Base-by-base conservation (phyloP, 2,329 filamentous ascomycete species). In the Colletotrichum chlorophyti region DNA sequence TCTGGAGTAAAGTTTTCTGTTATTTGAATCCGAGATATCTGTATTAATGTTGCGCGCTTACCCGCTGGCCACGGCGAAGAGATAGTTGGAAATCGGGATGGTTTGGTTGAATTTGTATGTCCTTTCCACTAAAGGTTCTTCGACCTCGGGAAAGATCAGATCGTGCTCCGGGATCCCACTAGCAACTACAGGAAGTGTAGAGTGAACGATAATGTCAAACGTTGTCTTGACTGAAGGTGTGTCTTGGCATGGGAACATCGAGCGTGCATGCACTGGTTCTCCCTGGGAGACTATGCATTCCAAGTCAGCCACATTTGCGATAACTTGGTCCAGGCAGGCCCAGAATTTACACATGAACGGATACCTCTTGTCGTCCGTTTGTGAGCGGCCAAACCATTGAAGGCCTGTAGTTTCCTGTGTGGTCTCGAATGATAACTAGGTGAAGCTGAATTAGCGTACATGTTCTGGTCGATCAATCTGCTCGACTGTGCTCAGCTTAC, bases 211-310 rank as follows among this genome's bases (percentile, higher is more conserved):
- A 79, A 97, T 97, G 63, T 88, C 87, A 74, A 93, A 93, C 1
- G 93, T 95, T 12, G 91, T 92, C 79, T 98, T 98, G 67, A 97
- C 90, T 71, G 97, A 93, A 5, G 94, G 95, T 1, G 94, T 98
- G 70, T 98, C 94, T 77, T 97, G 94, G 76, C 94, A 98, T 5
- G 95, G 94, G 73, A 97, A 96, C 62, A 98, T 85, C 46, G 93
- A 96, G 58, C 94, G 87, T 38, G 91, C 92, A 69, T 98, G 93
- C 68, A 97, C 98, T 48, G 94, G 93, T 79, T 98, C 93, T 74
- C 93, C 97, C 78, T 98, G 94, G 31, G 91, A 96, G 79, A 97
- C 51, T 53, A 17, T 12, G 14, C 9, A 9, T 17, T 4, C n/a
- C n/a, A n/a, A n/a, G 19, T 53, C 2, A 47, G 40, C 41, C 4